Evolutionary conservation across 352 stramenopile genomes (phyloP).

Genomic region (Phytophthora tentaculata): DNA sequence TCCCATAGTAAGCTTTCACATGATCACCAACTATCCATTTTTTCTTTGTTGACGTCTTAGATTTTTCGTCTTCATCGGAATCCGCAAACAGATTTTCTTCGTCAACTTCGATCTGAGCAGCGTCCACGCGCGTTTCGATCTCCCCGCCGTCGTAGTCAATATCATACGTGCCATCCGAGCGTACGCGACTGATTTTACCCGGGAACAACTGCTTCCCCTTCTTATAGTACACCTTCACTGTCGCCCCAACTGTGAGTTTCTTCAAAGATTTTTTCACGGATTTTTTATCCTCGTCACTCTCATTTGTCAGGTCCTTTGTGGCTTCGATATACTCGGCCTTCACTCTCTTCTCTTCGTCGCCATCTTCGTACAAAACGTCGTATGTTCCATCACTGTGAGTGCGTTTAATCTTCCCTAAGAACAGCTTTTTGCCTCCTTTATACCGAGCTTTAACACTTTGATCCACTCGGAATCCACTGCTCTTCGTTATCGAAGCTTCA

Average conservation of each 20-base stretch:
- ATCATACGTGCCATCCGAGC: conserved; percentile 62
- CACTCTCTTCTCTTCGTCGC: conserved; percentile 56
- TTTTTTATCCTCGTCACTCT: conserved; percentile 21
- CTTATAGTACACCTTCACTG: conserved; percentile 52
- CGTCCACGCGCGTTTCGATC: conserved; percentile 53
- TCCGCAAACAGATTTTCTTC: conserved; percentile 62
- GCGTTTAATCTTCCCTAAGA: conserved; percentile 52
- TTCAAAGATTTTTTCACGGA: background rate
- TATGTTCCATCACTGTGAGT: conserved; percentile 64
- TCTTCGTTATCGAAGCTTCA: conserved; percentile 19
- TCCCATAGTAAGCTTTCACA: conserved; percentile 54
- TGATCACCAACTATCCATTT: conserved; percentile 38
- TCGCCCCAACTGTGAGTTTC: conserved; percentile 34
- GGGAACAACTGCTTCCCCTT: conserved; percentile 52
- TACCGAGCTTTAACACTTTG: conserved; percentile 55
- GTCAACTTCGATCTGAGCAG: conserved; percentile 35
- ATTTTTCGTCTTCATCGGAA: conserved; percentile 33
- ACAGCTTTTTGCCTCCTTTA: conserved; percentile 55
- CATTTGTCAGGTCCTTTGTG: conserved; percentile 6
- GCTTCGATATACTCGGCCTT: conserved; percentile 36
- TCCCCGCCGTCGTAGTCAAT: conserved; percentile 80
- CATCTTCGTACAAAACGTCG: conserved; percentile 75
- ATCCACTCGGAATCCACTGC: conserved; percentile 23
- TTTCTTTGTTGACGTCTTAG: conserved; percentile 36
- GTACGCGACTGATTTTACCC: conserved; percentile 56